Evolutionary conservation across 352 stramenopile species (phyloP), one percentile per base, ranked within the genome.

Genomic region (Phytophthora nicotianae): DNA sequence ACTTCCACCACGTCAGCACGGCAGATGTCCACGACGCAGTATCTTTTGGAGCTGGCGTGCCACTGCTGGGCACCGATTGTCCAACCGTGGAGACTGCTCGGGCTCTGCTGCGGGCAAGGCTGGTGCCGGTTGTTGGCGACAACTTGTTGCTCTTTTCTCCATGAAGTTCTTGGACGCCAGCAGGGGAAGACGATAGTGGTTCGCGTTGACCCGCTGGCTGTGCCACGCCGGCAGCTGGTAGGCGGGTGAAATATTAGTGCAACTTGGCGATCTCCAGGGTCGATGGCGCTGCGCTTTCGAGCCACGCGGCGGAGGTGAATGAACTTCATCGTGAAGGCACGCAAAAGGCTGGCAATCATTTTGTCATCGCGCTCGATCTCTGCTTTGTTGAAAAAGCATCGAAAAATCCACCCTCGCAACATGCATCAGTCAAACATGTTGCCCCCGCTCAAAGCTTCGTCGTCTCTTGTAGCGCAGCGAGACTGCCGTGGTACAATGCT

Each of bases 11-110:
- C 51, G 37, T 35, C 50, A 59, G 52, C 23, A 9, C 17, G 47
- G 32, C 58, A 72, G 64, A 70, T 70, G 62, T 70, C 54, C 48
- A 41, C 32, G 5, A 42, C 38, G 45, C 50, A 53, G 46, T 68
- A 68, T 59, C 51, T 59, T 59, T 51, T 41, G 20, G 26, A 38
- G 49, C 58, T 66, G 50, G n/a, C 58, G 58, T 66, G 50, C 58
- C 50, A 50, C 27, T 48, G n/a, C 23, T 20, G 45, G 23, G 38
- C 33, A 32, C 37, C n/a, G 48, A 70, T 62, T 63, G 63, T 71
- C 50, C 50, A 62, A 57, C 62, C 48, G 32, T 37, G 37, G 19
- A 19, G 37, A 48, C 35, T 57, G 20, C 14, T 46, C 35, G n/a
- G 37, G 43, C 45, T 62, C 35, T 58, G 32, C 20, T 46, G 58